Base-by-base conservation (phyloP, 2,329 filamentous ascomycete genomes). In the Nemania sp. region DNA sequence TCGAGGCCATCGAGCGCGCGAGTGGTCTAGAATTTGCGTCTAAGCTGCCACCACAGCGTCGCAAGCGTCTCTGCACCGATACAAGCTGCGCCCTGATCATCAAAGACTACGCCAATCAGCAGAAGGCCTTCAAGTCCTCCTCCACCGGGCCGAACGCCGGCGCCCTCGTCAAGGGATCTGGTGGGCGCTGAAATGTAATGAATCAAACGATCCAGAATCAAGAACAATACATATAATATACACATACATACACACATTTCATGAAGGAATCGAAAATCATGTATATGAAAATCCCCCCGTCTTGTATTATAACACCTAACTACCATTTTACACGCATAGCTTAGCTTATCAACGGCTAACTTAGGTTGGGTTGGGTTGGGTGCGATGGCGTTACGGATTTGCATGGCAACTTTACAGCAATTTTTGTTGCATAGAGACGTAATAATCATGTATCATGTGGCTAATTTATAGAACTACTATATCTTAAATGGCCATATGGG, bases 1-100 rank as follows among this genome's bases (percentile, higher is more conserved):
- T 99, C 43, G 95, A 98, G 85, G 92, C 91, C 10, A 90, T 99
- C 41, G 96, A 99, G 87, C 87, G 94, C 71, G 95, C 96, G 1
- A 94, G 92, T 72, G 96, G 96, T 4, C 83, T 99, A 75, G 94
- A 98, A 79, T 99, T 99, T 81, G 93, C 93, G 29, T 85, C 86
- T 22, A 92, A 95, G 82, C 82, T 99, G 77, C 92, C 94, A 5
- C 79, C 85, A 2, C 84, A 89, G 76, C 87, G 94, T 74, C 87
- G 93, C 77, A 94, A 89, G 82, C 87, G 91, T 69, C 84, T 99
- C 61, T 99, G 96, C 80, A 86, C 92, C 72, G 95, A 99, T 77
- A 87, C 94, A n/a, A 88, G 85, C 70, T 99, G 96, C 80, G 88
- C 92, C 5, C 83, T 98, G 66, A 84, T 96, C 61, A 91, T 98